Percentiles rank a stretch among this genome's conserved stretches.
phyloP scores from a whole-genome alignment of 2,329 filamentous ascomycete species.

The Eutypella sp. region DNA sequence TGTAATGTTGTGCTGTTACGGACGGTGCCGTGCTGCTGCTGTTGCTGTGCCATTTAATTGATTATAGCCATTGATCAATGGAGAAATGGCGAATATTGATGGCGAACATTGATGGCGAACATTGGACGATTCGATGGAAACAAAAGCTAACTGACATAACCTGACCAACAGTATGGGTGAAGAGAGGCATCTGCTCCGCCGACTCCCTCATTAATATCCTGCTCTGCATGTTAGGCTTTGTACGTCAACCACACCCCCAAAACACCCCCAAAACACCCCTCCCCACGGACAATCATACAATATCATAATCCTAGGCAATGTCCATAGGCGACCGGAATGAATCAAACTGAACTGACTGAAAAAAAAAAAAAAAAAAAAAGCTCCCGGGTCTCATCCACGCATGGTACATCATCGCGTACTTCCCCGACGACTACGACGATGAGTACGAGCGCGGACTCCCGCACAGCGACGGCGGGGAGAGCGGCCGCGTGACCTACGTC shows the following conservation, averaged over 20 bases:
- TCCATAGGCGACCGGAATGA: too few relatives aligned
- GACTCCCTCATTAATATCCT: conserved; percentile 95
- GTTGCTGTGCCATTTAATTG: too few relatives aligned
- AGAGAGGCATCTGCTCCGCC: conserved; percentile 84
- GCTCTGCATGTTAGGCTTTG: conserved; percentile 71
- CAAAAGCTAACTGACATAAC: conserved; percentile 25
- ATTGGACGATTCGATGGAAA: too few relatives aligned
- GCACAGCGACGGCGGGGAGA: conserved; percentile 47
- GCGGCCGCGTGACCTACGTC: conserved; percentile 68
- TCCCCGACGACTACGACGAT: conserved; percentile 69
- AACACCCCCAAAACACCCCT: conserved; percentile 13
- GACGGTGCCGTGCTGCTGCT: too few relatives aligned
- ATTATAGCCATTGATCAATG: too few relatives aligned
- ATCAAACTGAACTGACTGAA: too few relatives aligned
- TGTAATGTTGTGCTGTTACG: too few relatives aligned
- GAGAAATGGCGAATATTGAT: too few relatives aligned
- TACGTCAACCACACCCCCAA: conserved; percentile 25
- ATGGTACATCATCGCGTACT: conserved; percentile 96
- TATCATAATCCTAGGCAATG: too few relatives aligned
- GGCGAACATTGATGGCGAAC: too few relatives aligned
- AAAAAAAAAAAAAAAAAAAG: too few relatives aligned
- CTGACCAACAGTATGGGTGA: conserved; percentile 76
- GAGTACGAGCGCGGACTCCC: conserved; percentile 64
- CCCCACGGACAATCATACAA: conserved; percentile 19
- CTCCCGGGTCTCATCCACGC: conserved; percentile 87